Evolutionary conservation across 2,329 filamentous ascomycete genomes (phyloP).

Genomic region (Calonectria montana): DNA sequence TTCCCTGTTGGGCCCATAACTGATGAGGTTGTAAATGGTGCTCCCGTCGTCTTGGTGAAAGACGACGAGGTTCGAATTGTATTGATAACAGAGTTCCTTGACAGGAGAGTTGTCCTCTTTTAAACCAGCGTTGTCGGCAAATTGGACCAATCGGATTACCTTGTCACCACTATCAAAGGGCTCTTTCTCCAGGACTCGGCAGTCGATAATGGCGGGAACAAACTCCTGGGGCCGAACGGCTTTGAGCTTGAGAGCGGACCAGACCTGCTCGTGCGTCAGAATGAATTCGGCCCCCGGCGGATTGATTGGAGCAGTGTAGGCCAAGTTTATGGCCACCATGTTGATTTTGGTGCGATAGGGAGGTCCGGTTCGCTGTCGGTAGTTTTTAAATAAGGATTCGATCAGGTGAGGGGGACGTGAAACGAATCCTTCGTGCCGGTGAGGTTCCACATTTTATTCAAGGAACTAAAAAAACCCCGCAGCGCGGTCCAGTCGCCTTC

Average conservation of each 20-base stretch:
- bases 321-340: conserved; percentile 48
- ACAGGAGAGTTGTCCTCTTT: conserved; percentile 30
- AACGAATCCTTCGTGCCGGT: neutral
- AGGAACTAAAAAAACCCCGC: conserved; percentile 8
- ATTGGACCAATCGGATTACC: conserved; percentile 45
- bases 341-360: conserved; percentile 22
- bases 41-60: conserved; percentile 52
- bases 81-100: conserved; percentile 46
- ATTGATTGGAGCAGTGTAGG: conserved; percentile 52
- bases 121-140: conserved; percentile 23
- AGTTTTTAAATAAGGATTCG: neutral
- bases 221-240: conserved; percentile 51
- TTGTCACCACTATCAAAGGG: conserved; percentile 22
- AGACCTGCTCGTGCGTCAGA: conserved; percentile 48
- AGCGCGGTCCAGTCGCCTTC: neutral
- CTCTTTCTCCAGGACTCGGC: conserved; percentile 46
- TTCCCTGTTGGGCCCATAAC: conserved; percentile 41
- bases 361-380: neutral
- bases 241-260: conserved; percentile 51
- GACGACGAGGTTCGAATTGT: conserved; percentile 47
- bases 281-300: conserved; percentile 41
- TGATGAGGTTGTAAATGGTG: conserved; percentile 49
- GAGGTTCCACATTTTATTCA: conserved; percentile 14
- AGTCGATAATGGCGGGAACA: conserved; percentile 49
- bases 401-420: neutral